Base-by-base conservation (phyloP, 2,329 filamentous ascomycete genomes). In the Aphanoascus verrucosus region DNA sequence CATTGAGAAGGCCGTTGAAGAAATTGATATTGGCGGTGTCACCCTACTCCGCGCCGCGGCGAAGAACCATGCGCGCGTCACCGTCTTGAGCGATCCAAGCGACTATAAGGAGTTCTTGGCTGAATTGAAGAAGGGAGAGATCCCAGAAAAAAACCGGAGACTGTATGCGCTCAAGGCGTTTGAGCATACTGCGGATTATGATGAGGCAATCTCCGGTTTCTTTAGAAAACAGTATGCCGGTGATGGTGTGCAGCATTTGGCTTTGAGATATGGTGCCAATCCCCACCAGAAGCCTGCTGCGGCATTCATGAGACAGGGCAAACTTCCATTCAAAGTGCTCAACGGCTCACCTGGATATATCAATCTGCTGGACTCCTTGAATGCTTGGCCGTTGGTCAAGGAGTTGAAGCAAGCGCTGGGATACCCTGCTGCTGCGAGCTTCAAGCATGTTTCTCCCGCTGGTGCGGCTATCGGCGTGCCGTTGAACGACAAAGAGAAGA, bases 391-490 rank as follows among this genome's bases (percentile, higher is more conserved):
- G 5, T 76, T 98, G 56, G 93, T 98, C 55, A 94, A 94, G 78
- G 93, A 98, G 75, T 81, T 98, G 64, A 94, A 89, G 77, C 77
- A 85, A 62, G 88, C 91, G 19, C 82, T 97, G 19, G 84, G 85
- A 62, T 84, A 85, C 69, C 88, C 93, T 34, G 93, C 93, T 52
- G 93, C 93, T 31, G 91, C 93, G 58, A 95, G 88, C 69, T 98
- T 98, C 83, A 98, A 96, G 82, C 93, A 98, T 69, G 93, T 97
- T 58, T 98, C 93, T 8, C 93, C 93, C 17, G 93, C 93, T 42
- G 93, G 93, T 65, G 93, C 91, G 55, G 91, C 93, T 60, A 93
- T 98, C 64, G 93, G 90, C 61, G 83, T 93, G 5, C 88, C 89
- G 19, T 79, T 98, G 59, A 88, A 77, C 59, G 82, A 86, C 40